These are phyloP conservation scores for Millerago galiae DNA, from an alignment of 805 yeast species.

Conservation along the genomic window DNA sequence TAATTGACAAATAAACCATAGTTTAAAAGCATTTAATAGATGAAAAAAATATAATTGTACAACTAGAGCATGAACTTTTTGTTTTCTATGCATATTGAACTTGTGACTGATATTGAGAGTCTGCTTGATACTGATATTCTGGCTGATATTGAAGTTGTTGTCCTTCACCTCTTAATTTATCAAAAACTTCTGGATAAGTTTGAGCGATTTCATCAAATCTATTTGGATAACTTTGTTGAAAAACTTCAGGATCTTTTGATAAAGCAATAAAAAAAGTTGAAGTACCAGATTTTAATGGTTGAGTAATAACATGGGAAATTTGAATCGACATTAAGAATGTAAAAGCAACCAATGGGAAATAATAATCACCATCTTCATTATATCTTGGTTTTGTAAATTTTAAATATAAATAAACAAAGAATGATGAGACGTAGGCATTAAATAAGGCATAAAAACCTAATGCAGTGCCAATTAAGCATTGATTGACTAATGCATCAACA, in stretches of 20 bases:
- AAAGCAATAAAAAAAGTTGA: constrained; percentile 80
- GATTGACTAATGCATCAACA: constrained; percentile 77
- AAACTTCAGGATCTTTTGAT: constrained; percentile 80
- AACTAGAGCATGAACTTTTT: too few relatives aligned
- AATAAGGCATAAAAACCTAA: constrained; percentile 70
- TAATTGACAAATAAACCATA: too few relatives aligned
- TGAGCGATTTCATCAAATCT: constrained; percentile 57
- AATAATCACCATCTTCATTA: constrained; percentile 50
- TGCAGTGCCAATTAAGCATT: constrained; percentile 74
- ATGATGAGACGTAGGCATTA: constrained; percentile 59
- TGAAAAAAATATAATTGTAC: too few relatives aligned
- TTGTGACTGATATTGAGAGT: neutral
- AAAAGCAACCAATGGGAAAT: constrained; percentile 72
- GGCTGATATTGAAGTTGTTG: neutral
- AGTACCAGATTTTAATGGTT: constrained; percentile 74
- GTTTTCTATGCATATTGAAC: neutral
- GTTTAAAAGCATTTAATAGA: too few relatives aligned
- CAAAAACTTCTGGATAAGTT: constrained; percentile 63
- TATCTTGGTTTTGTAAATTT: constrained; percentile 62
- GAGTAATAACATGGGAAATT: constrained; percentile 63
- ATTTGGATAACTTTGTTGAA: constrained; percentile 65
- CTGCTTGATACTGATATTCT: neutral
- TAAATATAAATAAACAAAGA: constrained; percentile 60
- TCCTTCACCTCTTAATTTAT: constrained; percentile 34
- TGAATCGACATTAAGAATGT: constrained; percentile 69